phyloP scores from a whole-genome alignment of 2,329 filamentous ascomycete genomes.

The Akanthomyces muscarius region DNA sequence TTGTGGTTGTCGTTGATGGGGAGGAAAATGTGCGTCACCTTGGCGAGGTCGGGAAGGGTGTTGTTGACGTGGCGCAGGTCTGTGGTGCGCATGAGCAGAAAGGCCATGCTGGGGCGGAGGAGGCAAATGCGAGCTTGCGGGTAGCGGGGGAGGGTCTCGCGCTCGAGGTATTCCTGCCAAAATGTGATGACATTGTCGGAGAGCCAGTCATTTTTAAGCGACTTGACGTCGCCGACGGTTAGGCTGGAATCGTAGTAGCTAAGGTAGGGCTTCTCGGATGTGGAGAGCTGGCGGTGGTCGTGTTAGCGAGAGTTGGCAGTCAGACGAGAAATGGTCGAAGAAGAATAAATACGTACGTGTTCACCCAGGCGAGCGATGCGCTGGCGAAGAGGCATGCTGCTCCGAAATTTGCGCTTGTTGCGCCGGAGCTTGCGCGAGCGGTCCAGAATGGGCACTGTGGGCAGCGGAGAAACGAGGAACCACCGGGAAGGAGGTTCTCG shows the following conservation, averaged over 20 bases:
- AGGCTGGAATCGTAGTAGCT: constrained; percentile 48
- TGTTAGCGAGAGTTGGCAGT: constrained; percentile 6
- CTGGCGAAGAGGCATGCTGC: constrained; percentile 37
- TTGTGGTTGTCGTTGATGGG: constrained; percentile 88
- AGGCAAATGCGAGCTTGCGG: constrained; percentile 84
- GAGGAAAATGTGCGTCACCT: constrained; percentile 88
- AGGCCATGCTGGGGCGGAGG: constrained; percentile 87
- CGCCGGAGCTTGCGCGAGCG: constrained; percentile 4
- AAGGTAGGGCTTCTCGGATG: constrained; percentile 35
- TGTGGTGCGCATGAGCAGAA: constrained; percentile 76
- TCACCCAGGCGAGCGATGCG: constrained; percentile 46
- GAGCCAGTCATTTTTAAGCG: constrained; percentile 88
- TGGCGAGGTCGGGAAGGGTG: constrained; percentile 75
- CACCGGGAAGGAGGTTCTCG: constrained; percentile 6
- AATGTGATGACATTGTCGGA: constrained; percentile 97
- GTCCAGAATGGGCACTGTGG: constrained; percentile 3
- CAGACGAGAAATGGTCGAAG: constrained; percentile 18
- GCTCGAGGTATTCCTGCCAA: constrained; percentile 96
- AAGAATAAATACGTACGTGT: constrained; percentile 32
- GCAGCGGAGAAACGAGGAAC: neutral
- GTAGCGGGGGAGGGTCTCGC: constrained; percentile 75
- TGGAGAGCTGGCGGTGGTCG: constrained; percentile 41
- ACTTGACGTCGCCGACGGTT: constrained; percentile 83
- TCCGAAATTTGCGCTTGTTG: constrained; percentile 20
- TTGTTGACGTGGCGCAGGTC: constrained; percentile 53